Base-by-base conservation (phyloP, 345 rosid genomes). In the Syzygium oleosum region DNA sequence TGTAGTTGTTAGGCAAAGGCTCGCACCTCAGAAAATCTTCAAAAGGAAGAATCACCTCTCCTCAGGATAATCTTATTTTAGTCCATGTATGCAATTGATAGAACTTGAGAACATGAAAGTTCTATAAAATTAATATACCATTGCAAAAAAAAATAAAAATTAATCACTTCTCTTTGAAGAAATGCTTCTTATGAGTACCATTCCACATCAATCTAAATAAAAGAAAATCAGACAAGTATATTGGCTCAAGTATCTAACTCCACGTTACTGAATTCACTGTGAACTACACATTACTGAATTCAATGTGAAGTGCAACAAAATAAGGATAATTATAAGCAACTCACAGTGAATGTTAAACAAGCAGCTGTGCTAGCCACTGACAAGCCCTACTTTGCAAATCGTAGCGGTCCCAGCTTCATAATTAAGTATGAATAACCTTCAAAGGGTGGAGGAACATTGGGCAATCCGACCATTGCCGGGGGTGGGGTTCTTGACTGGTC, bases 351-450 rank as follows among this genome's bases (percentile, higher is more conserved):
- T 87, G 98, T 95, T 93, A 97, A 92, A 92, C 98, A 95, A 27
- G 99, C 96, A 77, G 99, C 96, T 52, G 99, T 97, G 93, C 99
- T 97, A 84, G 98, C 99, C 88, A 96, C 98, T 83, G 99, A 95
- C 88, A 96, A 91, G 79, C 98, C 98, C 94, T 97, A 96, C 94
- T 98, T 93, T n/a, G 99, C 96, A 89, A 97, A 95, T 85, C 92
- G 96, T 59, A 96, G 91, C 6, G 99, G 99, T 10, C 99, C 99
- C 15, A 97, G 90, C 91, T 96, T 96, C 88, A 95, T 89, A 53
- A 97, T 92, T 89, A 95, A 88, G 92, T 97, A 97, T 23, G 97
- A 93, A 85, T 97, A 97, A 86, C 99, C 96, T 31, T 89, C 91
- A 88, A 95, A 85, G 21, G 99, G 96, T 87, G 90, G 84, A 89